Evolutionary conservation across 2,329 filamentous ascomycete species (phyloP).

Genomic region (Curvularia eragrostidis): DNA sequence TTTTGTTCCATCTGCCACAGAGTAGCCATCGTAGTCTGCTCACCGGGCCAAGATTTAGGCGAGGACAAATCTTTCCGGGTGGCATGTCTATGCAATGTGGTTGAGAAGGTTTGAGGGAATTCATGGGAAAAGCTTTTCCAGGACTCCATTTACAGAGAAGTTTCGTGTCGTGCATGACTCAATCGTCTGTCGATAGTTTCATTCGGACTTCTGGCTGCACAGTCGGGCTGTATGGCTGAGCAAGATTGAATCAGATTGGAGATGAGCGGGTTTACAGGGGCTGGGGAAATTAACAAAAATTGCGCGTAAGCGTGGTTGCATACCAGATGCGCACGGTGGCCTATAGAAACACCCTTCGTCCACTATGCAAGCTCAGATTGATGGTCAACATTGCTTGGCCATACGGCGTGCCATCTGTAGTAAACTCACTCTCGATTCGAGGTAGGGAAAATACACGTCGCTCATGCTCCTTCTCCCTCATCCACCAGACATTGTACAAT

Average conservation of each 20-base stretch:
- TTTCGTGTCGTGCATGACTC: background rate
- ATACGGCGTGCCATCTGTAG: background rate
- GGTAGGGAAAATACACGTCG: background rate
- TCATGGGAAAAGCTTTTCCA: background rate
- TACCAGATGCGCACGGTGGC: background rate
- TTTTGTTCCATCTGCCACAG: background rate
- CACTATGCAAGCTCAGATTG: background rate
- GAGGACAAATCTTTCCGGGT: background rate
- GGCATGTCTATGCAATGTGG: background rate
- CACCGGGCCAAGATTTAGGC: background rate
- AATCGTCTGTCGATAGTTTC: background rate
- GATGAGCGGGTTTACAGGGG: background rate
- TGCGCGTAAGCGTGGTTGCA: background rate
- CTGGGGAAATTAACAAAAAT: constrained; percentile 2
- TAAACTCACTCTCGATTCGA: background rate
- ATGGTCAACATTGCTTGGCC: background rate
- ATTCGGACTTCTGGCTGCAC: background rate
- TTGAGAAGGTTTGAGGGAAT: constrained; percentile 13
- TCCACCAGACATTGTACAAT: background rate
- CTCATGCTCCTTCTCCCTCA: background rate
- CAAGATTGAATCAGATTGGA: constrained; percentile 5
- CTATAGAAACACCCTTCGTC: background rate
- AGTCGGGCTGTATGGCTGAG: background rate
- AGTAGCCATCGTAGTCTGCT: background rate
- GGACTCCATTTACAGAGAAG: background rate